Conservation (phyloP, 2,329 filamentous ascomycete species). For the Xylariaceae sp. region DNA sequence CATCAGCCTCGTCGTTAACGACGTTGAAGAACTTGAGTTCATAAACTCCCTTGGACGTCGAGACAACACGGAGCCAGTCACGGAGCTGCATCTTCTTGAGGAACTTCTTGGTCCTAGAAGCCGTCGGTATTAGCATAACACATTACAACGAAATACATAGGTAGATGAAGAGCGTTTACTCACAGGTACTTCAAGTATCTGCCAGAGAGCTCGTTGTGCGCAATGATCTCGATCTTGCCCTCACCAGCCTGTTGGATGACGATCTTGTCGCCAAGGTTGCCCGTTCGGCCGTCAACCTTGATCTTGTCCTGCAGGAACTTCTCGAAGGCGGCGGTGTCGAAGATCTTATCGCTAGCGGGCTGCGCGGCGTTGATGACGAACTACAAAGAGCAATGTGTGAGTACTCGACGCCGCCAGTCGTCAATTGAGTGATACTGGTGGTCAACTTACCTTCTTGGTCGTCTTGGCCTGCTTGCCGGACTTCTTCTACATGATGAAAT, state of each 20-base stretch:
- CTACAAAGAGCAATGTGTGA: conserved; percentile 48
- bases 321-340: conserved; percentile 97
- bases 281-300: conserved; percentile 98
- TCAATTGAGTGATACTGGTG: background rate
- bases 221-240: conserved; percentile 96
- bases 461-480: conserved; percentile 69
- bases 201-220: conserved; percentile 97
- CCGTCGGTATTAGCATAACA: conserved; percentile 1
- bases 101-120: conserved; percentile 96
- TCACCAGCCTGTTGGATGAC: conserved; percentile 89
- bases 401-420: background rate
- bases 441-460: conserved; percentile 75
- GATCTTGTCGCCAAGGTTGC: conserved; percentile 94
- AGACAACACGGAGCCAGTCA: conserved; percentile 99
- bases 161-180: conserved; percentile 42
- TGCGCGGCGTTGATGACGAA: conserved; percentile 99
- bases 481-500: conserved; percentile 65
- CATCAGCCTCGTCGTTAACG: conserved; percentile 95
- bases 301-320: conserved; percentile 99
- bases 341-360: conserved; percentile 99
- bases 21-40: conserved; percentile 99
- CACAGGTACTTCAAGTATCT: conserved; percentile 99
- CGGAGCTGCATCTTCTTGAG: conserved; percentile 99
- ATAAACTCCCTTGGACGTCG: conserved; percentile 97
- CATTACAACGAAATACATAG: background rate